Conservation (phyloP, 257 asterid genomes). For the Fraxinus quadrangulata region DNA sequence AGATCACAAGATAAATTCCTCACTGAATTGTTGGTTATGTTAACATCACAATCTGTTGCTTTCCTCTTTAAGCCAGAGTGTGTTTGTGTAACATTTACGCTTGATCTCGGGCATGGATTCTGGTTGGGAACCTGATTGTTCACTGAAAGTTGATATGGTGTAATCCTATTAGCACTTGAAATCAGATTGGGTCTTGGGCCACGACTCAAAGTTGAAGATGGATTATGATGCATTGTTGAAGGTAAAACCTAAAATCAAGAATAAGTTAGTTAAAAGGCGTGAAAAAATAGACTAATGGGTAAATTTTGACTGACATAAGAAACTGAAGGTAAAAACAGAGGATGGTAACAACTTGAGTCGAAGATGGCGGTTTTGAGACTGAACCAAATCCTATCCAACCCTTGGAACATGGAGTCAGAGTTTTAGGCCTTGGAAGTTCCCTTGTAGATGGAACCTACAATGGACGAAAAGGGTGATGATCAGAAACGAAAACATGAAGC, state of each 20-base stretch:
- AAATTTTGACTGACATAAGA: not conserved
- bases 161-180: not conserved
- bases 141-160: not conserved
- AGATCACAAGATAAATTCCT: conserved; percentile 36
- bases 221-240: not conserved
- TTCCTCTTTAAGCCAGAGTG: conserved; percentile 33
- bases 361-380: not conserved
- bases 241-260: conserved; percentile 14
- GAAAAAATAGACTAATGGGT: not conserved
- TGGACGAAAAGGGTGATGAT: not conserved
- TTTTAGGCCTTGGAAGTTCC: not conserved
- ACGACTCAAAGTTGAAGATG: conserved; percentile 10
- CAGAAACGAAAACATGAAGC: not conserved
- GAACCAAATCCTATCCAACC: conserved; percentile 20
- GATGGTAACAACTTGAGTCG: conserved; percentile 1
- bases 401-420: not conserved
- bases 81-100: conserved; percentile 5
- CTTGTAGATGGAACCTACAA: conserved; percentile 24
- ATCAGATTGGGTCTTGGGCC: not conserved
- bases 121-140: not conserved
- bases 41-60: not conserved
- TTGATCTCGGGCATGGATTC: not conserved
- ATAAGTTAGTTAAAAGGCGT: not conserved
- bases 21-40: not conserved
- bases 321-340: not conserved